Percentiles rank a stretch among this genome's conserved stretches.
Evolutionary conservation across 805 yeast species (phyloP).

Genomic region (Candida patagonica): DNA sequence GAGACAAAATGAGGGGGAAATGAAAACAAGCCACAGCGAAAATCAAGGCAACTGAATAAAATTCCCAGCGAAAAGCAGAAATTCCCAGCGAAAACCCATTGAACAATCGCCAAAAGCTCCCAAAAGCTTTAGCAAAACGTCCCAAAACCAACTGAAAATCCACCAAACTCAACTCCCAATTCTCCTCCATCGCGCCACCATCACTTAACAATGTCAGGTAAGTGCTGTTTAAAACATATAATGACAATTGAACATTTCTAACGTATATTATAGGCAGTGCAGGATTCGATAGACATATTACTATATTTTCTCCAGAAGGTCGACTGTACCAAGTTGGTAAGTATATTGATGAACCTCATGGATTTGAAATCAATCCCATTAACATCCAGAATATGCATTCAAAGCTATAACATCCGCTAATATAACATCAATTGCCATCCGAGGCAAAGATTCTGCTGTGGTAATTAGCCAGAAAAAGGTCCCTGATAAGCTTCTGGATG

Average conservation of each 20-base stretch:
- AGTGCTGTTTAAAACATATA: slow-evolving; percentile 31
- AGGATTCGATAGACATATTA: slow-evolving; percentile 98
- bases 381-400: slow-evolving; percentile 87
- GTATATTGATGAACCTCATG: slow-evolving; percentile 5
- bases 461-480: slow-evolving; percentile 91
- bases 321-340: slow-evolving; percentile 78
- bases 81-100: too few species aligned
- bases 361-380: background rate
- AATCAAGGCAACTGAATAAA: background rate
- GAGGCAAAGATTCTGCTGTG: slow-evolving; percentile 81
- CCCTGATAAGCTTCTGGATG: slow-evolving; percentile 87
- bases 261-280: slow-evolving; percentile 45
- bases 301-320: slow-evolving; percentile 98
- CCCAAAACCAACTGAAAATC: too few species aligned
- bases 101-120: too few species aligned
- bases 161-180: too few species aligned
- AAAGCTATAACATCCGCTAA: slow-evolving; percentile 92
- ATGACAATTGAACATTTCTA: too few species aligned
- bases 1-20: background rate
- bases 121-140: too few species aligned
- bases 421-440: slow-evolving; percentile 78
- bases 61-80: too few species aligned
- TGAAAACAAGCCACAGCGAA: background rate
- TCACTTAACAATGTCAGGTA: slow-evolving; percentile 35
- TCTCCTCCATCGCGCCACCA: background rate